These are phyloP conservation scores for Eutrema yunnanense DNA, from an alignment of 345 rosid species.

Conservation along the genomic window DNA sequence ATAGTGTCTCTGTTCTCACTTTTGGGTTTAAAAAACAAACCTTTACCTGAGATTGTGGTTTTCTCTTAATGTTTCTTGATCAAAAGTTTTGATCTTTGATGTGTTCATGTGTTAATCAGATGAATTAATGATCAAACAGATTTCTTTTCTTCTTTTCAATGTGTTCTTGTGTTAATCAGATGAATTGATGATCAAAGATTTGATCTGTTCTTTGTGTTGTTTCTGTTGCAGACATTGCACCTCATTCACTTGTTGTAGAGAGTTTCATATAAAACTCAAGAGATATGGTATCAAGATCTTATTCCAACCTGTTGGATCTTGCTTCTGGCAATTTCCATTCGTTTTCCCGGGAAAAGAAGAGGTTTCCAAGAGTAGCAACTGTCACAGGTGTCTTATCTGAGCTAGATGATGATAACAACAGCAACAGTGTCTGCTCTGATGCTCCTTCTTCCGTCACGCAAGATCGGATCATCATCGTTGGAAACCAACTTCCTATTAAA, in stretches of 20 bases:
- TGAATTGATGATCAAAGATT: slow-evolving; percentile 2
- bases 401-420: slow-evolving; percentile 64
- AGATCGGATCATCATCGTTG: slow-evolving; percentile 84
- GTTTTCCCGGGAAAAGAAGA: slow-evolving; percentile 60
- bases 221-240: slow-evolving; percentile 17
- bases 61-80: background rate
- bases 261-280: background rate
- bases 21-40: background rate
- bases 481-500: slow-evolving; percentile 85
- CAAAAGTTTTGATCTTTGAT: background rate
- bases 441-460: slow-evolving; percentile 74
- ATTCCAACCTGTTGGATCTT: slow-evolving; percentile 90
- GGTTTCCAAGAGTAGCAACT: slow-evolving; percentile 90
- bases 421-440: slow-evolving; percentile 72
- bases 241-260: background rate
- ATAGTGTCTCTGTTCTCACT: background rate
- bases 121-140: background rate
- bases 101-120: background rate
- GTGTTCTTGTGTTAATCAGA: background rate
- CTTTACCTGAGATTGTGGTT: background rate
- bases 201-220: background rate
- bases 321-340: slow-evolving; percentile 58
- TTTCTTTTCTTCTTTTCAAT: background rate
- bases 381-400: slow-evolving; percentile 77
- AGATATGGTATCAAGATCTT: slow-evolving; percentile 81